Base-by-base conservation (phyloP, 2,329 filamentous ascomycete genomes). In the Sarocladiaceae sp. region DNA sequence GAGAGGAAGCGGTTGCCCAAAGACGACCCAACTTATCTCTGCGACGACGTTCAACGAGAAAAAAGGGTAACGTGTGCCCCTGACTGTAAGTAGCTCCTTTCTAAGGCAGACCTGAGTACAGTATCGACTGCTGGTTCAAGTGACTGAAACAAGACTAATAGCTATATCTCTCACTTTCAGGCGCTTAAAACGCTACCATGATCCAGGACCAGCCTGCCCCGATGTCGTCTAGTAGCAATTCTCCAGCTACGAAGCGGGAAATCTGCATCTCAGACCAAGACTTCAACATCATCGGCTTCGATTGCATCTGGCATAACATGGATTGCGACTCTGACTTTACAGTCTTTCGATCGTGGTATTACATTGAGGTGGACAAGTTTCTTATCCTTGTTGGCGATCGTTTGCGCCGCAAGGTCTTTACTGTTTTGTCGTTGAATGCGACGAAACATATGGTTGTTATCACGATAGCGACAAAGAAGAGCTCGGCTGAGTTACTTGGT, bases 261-360 rank as follows among this genome's bases (percentile, higher is more conserved):
- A 47, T 47, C 42, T 28, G n/a, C 4, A 47, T 47, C 42, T 47
- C 42, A 6, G 42, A 47, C 17, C 15, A 31, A 28, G 23, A 47
- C 17, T 28, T 47, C 25, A 47, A 47, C 29, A 47, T 47, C n/a
- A 20, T 47, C 25, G 42, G 42, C 11, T 31, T 47, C 28, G 42
- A 47, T n/a, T 47, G 42, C 17, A 47, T 47, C 42, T 47, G 42
- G 42, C 42, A 47, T 29, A 47, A 47, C 23, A 47, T 47, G 42
- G 42, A 47, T 47, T 29, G 15, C 7, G 28, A 31, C 42, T 47
- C 42, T 12, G 23, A 47, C 17, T 47, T 47, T 20, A 5, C 28
- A 25, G 23, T 31, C 23, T 47, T 47, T 29, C 42, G 42, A 13
- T 28, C 23, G 17, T 28, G 22, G 22, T 47, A 47, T 29, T 28